phyloP scores from a whole-genome alignment of 805 yeast genomes.

The Teunomyces kruisii region DNA sequence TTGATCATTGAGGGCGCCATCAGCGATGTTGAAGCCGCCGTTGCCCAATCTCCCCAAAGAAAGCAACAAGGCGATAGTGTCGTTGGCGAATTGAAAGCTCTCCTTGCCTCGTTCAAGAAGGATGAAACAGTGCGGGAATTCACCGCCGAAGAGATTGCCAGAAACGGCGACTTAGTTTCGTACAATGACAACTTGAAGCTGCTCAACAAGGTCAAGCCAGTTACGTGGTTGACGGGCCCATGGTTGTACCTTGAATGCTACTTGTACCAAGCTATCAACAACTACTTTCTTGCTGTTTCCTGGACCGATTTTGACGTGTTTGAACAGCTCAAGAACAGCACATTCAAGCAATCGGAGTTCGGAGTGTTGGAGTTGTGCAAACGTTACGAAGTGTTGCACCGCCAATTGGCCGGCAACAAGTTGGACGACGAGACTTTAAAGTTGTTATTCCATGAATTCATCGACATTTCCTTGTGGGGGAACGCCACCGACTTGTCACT shows the following conservation, averaged over 20 bases:
- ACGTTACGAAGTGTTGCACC: conserved; percentile 46
- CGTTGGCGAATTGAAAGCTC: conserved; percentile 32
- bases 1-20: conserved; percentile 68
- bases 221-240: conserved; percentile 81
- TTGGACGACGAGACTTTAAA: conserved; percentile 29
- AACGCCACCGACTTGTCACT: conserved; percentile 94
- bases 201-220: conserved; percentile 20
- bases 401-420: conserved; percentile 12
- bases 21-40: conserved; percentile 52
- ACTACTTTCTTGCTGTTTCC: conserved; percentile 32
- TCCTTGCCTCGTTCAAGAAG: conserved; percentile 45
- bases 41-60: conserved; percentile 21
- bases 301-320: conserved; percentile 74
- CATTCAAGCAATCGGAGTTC: conserved; percentile 69
- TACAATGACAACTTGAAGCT: conserved; percentile 58
- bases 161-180: conserved; percentile 48
- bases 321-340: conserved; percentile 61
- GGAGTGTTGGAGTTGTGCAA: conserved; percentile 84
- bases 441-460: conserved; percentile 73
- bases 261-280: conserved; percentile 67
- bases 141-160: conserved; percentile 31
- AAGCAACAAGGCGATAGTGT: conserved; percentile 50
- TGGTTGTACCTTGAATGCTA: conserved; percentile 91
- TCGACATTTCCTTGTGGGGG: conserved; percentile 94
- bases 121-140: conserved; percentile 34